A percentile compares a stretch with the other conserved stretches of the same genome.
Evolutionary conservation across 148 eudicot genomes (phyloP).

Genomic region (Drosera capensis): DNA sequence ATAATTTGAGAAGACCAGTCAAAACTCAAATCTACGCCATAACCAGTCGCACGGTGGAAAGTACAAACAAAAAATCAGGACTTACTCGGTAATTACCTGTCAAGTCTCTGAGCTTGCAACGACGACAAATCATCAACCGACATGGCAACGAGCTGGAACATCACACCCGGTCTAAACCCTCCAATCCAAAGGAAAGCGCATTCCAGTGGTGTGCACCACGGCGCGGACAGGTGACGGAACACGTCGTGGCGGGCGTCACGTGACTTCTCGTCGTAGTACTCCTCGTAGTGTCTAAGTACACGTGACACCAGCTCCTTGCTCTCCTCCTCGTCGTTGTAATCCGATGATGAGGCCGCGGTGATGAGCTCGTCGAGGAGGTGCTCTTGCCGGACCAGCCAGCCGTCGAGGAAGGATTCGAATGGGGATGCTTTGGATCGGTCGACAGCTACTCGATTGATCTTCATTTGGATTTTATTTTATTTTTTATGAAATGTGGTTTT

Average conservation of each 20-base stretch:
- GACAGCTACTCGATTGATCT: too few species aligned
- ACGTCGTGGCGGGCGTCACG: conserved; percentile 19
- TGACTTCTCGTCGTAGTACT: conserved; percentile 29
- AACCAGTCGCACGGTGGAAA: neutral
- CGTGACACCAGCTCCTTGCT: conserved; percentile 12
- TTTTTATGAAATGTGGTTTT: too few species aligned
- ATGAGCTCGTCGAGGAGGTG: conserved; percentile 16
- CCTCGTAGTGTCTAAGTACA: conserved; percentile 21
- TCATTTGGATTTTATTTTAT: too few species aligned
- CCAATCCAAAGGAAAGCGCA: conserved; percentile 32
- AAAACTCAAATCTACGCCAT: too few species aligned
- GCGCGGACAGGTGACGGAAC: conserved; percentile 20
- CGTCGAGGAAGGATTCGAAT: conserved; percentile 18
- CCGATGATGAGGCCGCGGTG: neutral
- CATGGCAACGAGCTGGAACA: conserved; percentile 15
- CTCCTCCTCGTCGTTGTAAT: conserved; percentile 2
- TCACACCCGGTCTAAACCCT: conserved; percentile 30
- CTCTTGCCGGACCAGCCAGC: conserved; percentile 18
- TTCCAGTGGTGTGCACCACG: conserved; percentile 32
- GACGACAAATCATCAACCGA: conserved; percentile 18
- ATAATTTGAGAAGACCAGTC: too few species aligned
- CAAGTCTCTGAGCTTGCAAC: conserved; percentile 16
- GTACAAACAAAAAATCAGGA: neutral
- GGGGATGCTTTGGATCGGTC: too few species aligned
- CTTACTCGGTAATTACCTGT: conserved; percentile 5